Conservation (phyloP, 306 rosid genomes). For the Trifolium pratense region DNA sequence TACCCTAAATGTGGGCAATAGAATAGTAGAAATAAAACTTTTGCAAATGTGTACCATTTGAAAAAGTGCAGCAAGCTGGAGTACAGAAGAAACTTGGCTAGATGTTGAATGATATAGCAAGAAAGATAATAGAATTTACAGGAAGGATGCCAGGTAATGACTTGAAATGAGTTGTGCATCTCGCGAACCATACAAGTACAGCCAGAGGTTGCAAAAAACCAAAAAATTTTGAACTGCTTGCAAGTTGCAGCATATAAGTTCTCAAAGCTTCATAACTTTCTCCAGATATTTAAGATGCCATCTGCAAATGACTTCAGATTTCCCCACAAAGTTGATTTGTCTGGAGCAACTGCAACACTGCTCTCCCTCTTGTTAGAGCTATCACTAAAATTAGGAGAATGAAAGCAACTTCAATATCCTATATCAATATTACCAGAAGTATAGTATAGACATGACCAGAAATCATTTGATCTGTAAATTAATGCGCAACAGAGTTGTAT, state of each 20-base stretch:
- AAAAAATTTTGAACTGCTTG: conserved; percentile 15
- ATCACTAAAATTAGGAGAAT: conserved; percentile 47
- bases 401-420: conserved; percentile 29
- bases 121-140: conserved; percentile 38
- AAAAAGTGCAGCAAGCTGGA: conserved; percentile 26
- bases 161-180: conserved; percentile 20
- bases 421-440: conserved; percentile 25
- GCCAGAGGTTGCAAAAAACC: neutral
- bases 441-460: conserved; percentile 20
- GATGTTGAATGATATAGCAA: conserved; percentile 33
- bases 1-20: conserved; percentile 12
- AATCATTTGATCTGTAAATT: conserved; percentile 10
- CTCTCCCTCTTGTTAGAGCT: conserved; percentile 32
- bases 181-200: conserved; percentile 30
- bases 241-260: conserved; percentile 38
- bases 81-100: conserved; percentile 31
- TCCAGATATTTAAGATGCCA: conserved; percentile 62
- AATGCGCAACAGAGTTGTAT: conserved; percentile 17
- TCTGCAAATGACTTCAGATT: conserved; percentile 73
- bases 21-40: conserved; percentile 40
- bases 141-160: conserved; percentile 25
- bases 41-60: conserved; percentile 31
- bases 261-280: conserved; percentile 47
- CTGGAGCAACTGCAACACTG: conserved; percentile 40
- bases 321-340: conserved; percentile 62